These are phyloP conservation scores for Syzygium aqueum DNA, from an alignment of 345 rosid genomes.

Conservation along the genomic window DNA sequence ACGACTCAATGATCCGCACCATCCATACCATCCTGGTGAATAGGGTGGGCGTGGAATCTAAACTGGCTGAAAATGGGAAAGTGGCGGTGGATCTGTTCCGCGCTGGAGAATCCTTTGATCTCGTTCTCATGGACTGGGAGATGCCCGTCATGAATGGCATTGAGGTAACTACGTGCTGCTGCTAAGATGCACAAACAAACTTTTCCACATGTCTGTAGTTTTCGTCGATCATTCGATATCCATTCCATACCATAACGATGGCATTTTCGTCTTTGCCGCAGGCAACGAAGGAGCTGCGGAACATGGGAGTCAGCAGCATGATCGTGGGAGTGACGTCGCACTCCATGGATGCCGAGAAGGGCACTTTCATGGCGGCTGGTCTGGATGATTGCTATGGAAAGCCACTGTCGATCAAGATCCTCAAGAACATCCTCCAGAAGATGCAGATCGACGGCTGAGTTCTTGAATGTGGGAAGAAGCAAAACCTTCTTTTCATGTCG, in stretches of 20 bases:
- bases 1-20: neutral
- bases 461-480: neutral
- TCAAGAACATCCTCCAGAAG: neutral
- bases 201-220: neutral
- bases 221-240: neutral
- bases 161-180: conserved; percentile 10
- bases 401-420: conserved; percentile 11
- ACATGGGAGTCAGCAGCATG: conserved; percentile 15
- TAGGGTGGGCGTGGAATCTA: neutral
- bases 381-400: conserved; percentile 18
- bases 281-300: conserved; percentile 29
- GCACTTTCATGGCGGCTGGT: conserved; percentile 18
- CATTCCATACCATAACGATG: neutral
- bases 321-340: conserved; percentile 32
- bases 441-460: neutral
- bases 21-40: conserved; percentile 8
- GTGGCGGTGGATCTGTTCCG: conserved; percentile 24
- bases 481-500: neutral
- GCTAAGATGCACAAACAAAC: neutral
- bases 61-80: conserved; percentile 19
- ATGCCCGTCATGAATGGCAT: conserved; percentile 40
- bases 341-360: neutral
- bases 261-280: neutral
- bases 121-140: conserved; percentile 34
- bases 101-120: conserved; percentile 13